Base-by-base conservation (phyloP, 2,329 filamentous ascomycete species). In the Colletotrichum paranaense region DNA sequence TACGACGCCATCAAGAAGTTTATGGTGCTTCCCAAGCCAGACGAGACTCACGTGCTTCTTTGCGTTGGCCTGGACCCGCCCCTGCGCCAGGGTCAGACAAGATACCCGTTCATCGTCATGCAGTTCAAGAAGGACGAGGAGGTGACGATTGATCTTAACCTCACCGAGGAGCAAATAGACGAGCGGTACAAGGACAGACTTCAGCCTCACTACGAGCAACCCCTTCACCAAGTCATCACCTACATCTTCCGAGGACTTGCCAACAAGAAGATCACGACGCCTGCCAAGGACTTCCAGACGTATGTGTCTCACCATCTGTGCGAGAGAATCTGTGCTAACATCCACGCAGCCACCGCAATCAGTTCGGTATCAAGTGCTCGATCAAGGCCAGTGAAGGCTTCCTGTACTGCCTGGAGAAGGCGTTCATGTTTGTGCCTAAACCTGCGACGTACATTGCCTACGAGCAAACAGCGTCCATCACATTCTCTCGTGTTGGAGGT, bases 301-400 rank as follows among this genome's bases (percentile, higher is more conserved):
- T 92, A 84, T 69, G 42, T 68, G 53, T 74, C 63, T 46, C 24
- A 9, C 12, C 22, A n/a, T 14, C 32, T 5, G 8, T 28, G 9
- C 19, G 24, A 55, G 24, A 28, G 30, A 11, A 38, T 8, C 26
- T 26, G 30, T 69, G 24, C 81, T 84, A 75, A 84, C 76, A 22
- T 24, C 11, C 0, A 22, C 28, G 7, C 64, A 91, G 94, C 77
- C 97, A 98, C 85, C 95, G 98, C 81, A 92, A 93, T 79, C 95
- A 98, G 83, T 94, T 92, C 77, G 97, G 97, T 72, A 97, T 99
- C 84, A 99, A 99, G 86, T 99, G 97, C 84, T 97, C 95, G n/a
- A 98, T 99, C 90, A 99, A 99, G 86, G 97, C 97, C 67, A 98
- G 97, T 83, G 97, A 99, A 85, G 97, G 97, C 74, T 95, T 98